A percentile compares a stretch with the other conserved stretches of the same genome.
Evolutionary conservation across 225 moss, liverwort and hornwort species (phyloP).

Genomic region (Physcomitrium patens): DNA sequence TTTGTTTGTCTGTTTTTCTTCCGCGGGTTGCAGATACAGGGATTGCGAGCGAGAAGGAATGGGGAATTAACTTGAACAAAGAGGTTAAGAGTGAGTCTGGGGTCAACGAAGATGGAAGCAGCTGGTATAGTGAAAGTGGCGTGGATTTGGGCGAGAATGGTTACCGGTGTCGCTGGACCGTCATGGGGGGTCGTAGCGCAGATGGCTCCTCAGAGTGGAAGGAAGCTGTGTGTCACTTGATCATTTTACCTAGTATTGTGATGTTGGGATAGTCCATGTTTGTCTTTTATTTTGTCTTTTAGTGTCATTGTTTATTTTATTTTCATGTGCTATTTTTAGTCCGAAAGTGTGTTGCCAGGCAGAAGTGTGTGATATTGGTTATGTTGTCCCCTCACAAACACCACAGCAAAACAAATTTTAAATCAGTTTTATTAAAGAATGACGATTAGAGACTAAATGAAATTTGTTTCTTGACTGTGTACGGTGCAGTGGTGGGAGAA

Average conservation of each 20-base stretch:
- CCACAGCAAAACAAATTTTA: too few species aligned
- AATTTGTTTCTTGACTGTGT: slow-evolving; percentile 19
- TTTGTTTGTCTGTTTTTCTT: not conserved
- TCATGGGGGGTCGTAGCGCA: slow-evolving; percentile 87
- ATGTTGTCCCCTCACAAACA: too few species aligned
- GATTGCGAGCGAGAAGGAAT: slow-evolving; percentile 97
- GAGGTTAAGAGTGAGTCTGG: slow-evolving; percentile 86
- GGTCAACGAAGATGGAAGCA: slow-evolving; percentile 77
- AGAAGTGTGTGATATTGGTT: too few species aligned
- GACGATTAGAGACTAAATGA: not conserved
- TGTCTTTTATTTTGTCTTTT: not conserved
- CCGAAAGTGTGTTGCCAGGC: too few species aligned
- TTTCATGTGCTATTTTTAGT: too few species aligned
- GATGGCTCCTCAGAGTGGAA: slow-evolving; percentile 95
- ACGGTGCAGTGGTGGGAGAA: slow-evolving; percentile 99
- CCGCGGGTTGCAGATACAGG: slow-evolving; percentile 71
- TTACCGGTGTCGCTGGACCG: slow-evolving; percentile 96
- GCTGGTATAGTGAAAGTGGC: slow-evolving; percentile 90
- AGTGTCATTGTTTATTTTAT: not conserved
- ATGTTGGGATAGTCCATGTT: not conserved
- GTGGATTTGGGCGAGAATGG: slow-evolving; percentile 94
- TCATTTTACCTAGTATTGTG: not conserved
- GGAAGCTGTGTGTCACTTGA: slow-evolving; percentile 81
- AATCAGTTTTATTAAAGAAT: too few species aligned
- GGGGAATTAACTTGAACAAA: slow-evolving; percentile 92